These are phyloP conservation scores for Sporothrix curviconia DNA, from an alignment of 2,329 filamentous ascomycete species.

Conservation along the genomic window DNA sequence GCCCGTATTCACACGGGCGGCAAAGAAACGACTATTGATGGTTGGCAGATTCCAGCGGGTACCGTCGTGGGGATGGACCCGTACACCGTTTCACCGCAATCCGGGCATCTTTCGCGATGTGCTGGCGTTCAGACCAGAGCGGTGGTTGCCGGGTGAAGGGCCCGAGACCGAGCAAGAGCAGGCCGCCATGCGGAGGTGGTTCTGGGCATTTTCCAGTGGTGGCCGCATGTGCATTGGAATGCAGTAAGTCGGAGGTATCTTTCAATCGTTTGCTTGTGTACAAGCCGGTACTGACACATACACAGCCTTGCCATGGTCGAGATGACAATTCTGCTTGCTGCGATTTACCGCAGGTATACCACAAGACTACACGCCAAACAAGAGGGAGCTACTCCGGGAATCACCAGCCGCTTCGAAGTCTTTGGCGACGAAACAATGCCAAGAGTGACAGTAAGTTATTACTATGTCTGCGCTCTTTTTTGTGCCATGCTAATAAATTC, in stretches of 20 bases:
- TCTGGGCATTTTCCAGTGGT: constrained; percentile 64
- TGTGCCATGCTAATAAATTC: neutral
- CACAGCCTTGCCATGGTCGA: constrained; percentile 42
- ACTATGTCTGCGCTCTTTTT: neutral
- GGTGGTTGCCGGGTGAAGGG: constrained; percentile 16
- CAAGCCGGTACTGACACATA: neutral
- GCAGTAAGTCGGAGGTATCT: constrained; percentile 9
- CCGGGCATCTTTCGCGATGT: constrained; percentile 21
- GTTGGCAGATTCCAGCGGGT: constrained; percentile 20
- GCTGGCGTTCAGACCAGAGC: constrained; percentile 23
- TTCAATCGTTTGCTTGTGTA: neutral
- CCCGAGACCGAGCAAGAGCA: constrained; percentile 5
- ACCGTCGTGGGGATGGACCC: constrained; percentile 23
- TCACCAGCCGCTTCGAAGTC: constrained; percentile 36
- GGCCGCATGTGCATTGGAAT: constrained; percentile 60
- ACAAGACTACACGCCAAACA: constrained; percentile 26
- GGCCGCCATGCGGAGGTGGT: constrained; percentile 35
- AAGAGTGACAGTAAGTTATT: neutral
- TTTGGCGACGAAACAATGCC: constrained; percentile 29
- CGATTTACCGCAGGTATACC: constrained; percentile 37
- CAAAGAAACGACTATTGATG: constrained; percentile 26
- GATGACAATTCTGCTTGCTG: constrained; percentile 40
- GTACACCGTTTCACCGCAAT: constrained; percentile 25
- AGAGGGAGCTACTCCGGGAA: constrained; percentile 29
- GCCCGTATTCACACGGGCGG: constrained; percentile 34